phyloP scores from a whole-genome alignment of 208 protist species.

The Leishmania tarentolae region DNA sequence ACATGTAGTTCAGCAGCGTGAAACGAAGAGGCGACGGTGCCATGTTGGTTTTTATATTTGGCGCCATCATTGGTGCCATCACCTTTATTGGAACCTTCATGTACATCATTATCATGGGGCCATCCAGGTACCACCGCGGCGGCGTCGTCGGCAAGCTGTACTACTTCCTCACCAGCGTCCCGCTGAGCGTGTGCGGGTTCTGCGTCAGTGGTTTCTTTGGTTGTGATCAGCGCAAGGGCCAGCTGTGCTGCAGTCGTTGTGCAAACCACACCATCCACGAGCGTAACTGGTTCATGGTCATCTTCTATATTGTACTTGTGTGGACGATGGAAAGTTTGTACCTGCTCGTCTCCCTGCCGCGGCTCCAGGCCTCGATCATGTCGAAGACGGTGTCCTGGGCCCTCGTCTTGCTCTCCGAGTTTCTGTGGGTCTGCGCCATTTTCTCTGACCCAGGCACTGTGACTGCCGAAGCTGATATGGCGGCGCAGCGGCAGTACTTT shows the following conservation, averaged over 20 bases:
- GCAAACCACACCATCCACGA: slow-evolving; percentile 45
- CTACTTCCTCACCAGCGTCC: slow-evolving; percentile 33
- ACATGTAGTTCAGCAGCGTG: background rate
- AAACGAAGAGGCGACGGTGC: background rate
- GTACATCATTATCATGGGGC: slow-evolving; percentile 92
- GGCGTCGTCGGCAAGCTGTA: slow-evolving; percentile 78
- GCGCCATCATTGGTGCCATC: slow-evolving; percentile 41
- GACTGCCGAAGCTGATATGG: slow-evolving; percentile 42
- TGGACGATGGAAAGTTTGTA: slow-evolving; percentile 84
- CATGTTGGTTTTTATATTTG: slow-evolving; percentile 39
- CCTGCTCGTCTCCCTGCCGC: slow-evolving; percentile 59
- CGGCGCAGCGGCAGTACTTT: slow-evolving; percentile 33
- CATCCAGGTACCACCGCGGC: slow-evolving; percentile 85
- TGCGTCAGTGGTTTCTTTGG: slow-evolving; percentile 54
- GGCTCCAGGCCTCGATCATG: slow-evolving; percentile 38
- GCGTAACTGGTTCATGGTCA: slow-evolving; percentile 82
- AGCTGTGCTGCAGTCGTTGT: slow-evolving; percentile 38
- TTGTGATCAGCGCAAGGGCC: slow-evolving; percentile 50
- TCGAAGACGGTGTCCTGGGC: slow-evolving; percentile 66
- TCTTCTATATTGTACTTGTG: slow-evolving; percentile 88
- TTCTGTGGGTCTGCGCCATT: slow-evolving; percentile 69
- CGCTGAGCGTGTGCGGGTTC: slow-evolving; percentile 41
- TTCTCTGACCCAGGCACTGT: slow-evolving; percentile 83
- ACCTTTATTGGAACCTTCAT: slow-evolving; percentile 49
- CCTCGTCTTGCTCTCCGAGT: slow-evolving; percentile 65